Percentiles rank a stretch among this genome's conserved stretches.
phyloP scores from a whole-genome alignment of 2,329 filamentous ascomycete genomes.

The Stylonectria norvegica region DNA sequence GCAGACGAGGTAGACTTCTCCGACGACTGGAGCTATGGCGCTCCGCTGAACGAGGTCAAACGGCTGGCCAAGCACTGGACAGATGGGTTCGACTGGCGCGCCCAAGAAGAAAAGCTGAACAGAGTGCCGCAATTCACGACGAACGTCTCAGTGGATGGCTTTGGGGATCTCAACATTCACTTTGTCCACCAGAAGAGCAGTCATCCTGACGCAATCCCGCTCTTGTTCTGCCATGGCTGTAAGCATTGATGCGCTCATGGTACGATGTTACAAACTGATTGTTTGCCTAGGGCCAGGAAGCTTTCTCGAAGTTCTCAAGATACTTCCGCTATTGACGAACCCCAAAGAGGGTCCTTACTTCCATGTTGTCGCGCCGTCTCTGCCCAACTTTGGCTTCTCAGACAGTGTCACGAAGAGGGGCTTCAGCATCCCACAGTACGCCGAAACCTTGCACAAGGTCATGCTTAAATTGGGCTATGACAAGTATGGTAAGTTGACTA shows the following conservation, averaged over 20 bases:
- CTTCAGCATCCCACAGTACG: constrained; percentile 34
- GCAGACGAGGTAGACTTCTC: constrained; percentile 31
- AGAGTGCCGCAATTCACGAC: constrained; percentile 55
- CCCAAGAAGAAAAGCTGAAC: constrained; percentile 57
- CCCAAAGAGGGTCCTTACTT: constrained; percentile 41
- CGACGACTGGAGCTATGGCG: constrained; percentile 33
- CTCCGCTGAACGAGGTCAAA: constrained; percentile 30
- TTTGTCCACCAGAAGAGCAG: constrained; percentile 58
- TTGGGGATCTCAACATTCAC: constrained; percentile 59
- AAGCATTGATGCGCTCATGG: constrained; percentile 11
- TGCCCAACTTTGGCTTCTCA: constrained; percentile 50
- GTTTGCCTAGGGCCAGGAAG: constrained; percentile 59
- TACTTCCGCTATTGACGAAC: constrained; percentile 49
- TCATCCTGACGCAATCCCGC: constrained; percentile 53
- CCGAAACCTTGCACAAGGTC: constrained; percentile 61
- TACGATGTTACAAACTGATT: background rate
- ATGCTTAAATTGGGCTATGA: constrained; percentile 64
- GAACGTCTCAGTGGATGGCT: constrained; percentile 51
- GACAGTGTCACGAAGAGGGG: constrained; percentile 28
- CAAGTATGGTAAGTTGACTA: constrained; percentile 28
- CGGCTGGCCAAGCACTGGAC: constrained; percentile 37
- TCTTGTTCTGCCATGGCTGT: constrained; percentile 68
- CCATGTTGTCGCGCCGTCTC: constrained; percentile 55
- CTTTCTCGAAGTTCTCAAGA: constrained; percentile 63
- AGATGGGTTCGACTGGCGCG: constrained; percentile 60